Base-by-base conservation (phyloP, 164 flowering plant genomes). In the Akebia trifoliata region DNA sequence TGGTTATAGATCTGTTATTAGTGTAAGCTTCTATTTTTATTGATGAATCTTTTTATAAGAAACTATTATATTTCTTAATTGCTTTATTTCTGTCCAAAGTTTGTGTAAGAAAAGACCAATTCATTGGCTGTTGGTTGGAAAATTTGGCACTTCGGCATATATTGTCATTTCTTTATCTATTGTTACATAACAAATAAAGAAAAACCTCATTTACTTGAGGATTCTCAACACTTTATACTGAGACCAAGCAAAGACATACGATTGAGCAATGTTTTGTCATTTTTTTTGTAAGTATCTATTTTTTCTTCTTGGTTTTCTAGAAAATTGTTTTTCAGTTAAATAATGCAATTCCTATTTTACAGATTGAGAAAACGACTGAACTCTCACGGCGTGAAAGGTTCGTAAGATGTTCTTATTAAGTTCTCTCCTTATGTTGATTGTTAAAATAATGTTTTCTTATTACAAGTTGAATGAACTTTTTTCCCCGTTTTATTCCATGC, bases 301-400 rank as follows among this genome's bases (percentile, higher is more conserved):
- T 4, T 10, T 47, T 8, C n/a, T 39, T 39, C 43, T 39, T 30
- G 32, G n/a, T n/a, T n/a, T n/a, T n/a, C n/a, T n/a, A n/a, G n/a
- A n/a, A n/a, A 47, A 14, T 30, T 29, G 26, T 12, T 6, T 15
- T 26, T 14, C 34, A 6, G 9, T 22, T 22, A 47, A 10, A 5
- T 38, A 4, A 47, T 15, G 6, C 17, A 14, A 36, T 48, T 48
- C 38, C 30, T 6, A 39, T 59, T 48, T 37, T 67, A 63, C 61
- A 72, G 75, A n/a, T 64, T 9, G 72, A 72, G 57, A 64, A 64
- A 56, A 67, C 69, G 29, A 68, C 69, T 28, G 75, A 64, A 48
- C 72, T 72, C 42, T 72, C 75, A 26, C 60, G 75, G 62, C 75
- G 75, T 68, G 75, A 72, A 57, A 72, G 75, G 75, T 71, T 8